Base-by-base conservation (phyloP, 1,284 basidiomycete genomes). In the Gastroboletus turbinatus region DNA sequence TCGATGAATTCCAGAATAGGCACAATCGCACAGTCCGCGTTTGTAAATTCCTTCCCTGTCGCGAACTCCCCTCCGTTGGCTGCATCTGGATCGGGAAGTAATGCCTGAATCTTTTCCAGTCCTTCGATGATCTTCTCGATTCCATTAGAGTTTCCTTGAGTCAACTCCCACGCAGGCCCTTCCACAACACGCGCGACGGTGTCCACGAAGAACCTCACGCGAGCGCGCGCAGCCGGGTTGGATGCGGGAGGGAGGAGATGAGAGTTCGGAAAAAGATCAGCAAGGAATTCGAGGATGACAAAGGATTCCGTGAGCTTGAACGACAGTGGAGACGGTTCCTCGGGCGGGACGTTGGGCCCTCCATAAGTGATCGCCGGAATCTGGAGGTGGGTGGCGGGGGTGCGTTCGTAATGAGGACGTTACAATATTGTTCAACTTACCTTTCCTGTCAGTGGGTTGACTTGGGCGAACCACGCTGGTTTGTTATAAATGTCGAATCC, bases 241-340 rank as follows among this genome's bases (percentile, higher is more conserved):
- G 73, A 68, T 2, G 16, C 14, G 1, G 51, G 47, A 0, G 85
- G 83, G 14, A 85, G 83, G 14, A 85, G 73, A 8, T 56, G 53
- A 0, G 76, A 72, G 14, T 75, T 58, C 0, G 80, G 81, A 65
- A 70, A 81, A 40, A 85, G 65, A 63, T 87, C 84, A 6, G 81
- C 80, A 48, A 86, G 64, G 70, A 88, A 84, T 65, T 87, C 84
- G 55, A 87, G 71, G 52, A 87, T 75, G 39, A 87, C 76, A 25
- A 79, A 74, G 2, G 84, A 86, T 64, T 88, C 46, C 4, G 30
- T 17, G 32, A 46, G 21, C 32, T 35, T 46, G 46, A 33, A 35
- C 9, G 30, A 23, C 30, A 17, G 21, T 33, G 16, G 5, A 10
- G 32, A 35, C 10, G 32, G 21, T 10, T 46, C 63, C 43, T 81